Conservation (phyloP, 805 yeast species). For the Kodamaea sagamina region DNA sequence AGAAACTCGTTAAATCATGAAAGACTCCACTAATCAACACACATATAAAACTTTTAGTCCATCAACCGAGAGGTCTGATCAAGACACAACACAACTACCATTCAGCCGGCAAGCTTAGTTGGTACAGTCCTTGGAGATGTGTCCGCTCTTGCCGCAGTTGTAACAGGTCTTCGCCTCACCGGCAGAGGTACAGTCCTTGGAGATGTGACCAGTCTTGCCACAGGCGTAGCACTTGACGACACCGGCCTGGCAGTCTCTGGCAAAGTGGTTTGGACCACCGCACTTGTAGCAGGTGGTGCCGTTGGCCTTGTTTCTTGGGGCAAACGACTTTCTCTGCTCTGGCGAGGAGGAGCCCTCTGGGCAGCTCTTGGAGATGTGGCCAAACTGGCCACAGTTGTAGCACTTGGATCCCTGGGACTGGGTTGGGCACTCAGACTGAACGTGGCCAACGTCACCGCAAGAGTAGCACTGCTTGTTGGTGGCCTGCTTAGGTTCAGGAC, state of each 20-base stretch:
- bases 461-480: slow-evolving; percentile 88
- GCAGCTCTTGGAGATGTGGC: slow-evolving; percentile 84
- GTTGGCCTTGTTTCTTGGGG: slow-evolving; percentile 26
- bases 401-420: slow-evolving; percentile 71
- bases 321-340: slow-evolving; percentile 18
- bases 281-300: slow-evolving; percentile 80
- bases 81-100: slow-evolving; percentile 11
- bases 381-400: slow-evolving; percentile 74
- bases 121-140: slow-evolving; percentile 77
- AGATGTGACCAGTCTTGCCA: slow-evolving; percentile 86
- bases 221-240: slow-evolving; percentile 85
- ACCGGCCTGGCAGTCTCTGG: slow-evolving; percentile 82
- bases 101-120: slow-evolving; percentile 9
- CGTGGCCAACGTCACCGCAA: slow-evolving; percentile 90
- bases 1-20: slow-evolving; percentile 14
- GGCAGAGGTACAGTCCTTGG: slow-evolving; percentile 73
- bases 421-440: slow-evolving; percentile 79
- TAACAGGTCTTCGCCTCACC: slow-evolving; percentile 63
- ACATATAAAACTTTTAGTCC: slow-evolving; percentile 10
- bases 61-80: slow-evolving; percentile 12
- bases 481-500: slow-evolving; percentile 85
- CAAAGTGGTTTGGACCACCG: slow-evolving; percentile 92
- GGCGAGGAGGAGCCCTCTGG: slow-evolving; percentile 26
- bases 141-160: slow-evolving; percentile 79
- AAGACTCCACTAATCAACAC: slow-evolving; percentile 15